Evolutionary conservation across 805 yeast species (phyloP), one percentile per base, ranked within the genome.

Genomic region (Naumovozyma baii): DNA sequence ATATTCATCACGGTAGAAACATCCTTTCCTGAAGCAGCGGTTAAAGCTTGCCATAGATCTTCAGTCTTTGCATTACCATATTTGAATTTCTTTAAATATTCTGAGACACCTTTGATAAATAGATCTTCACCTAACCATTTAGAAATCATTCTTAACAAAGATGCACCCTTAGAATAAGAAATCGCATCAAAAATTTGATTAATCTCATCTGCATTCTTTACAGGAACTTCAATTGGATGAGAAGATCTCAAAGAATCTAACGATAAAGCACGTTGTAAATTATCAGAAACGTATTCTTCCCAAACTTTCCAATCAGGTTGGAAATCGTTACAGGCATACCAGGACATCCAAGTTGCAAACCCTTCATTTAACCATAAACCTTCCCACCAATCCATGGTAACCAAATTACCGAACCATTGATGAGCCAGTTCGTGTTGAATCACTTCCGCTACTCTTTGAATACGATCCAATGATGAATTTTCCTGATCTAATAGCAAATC

Each of bases 351-450:
- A 39, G 94, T 83, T 36, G 94, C 94, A 51, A 83, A 84, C 34
- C 92, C 90, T 66, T 83, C 94, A 58, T 83, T 83, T 52, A 83
- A 72, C 90, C 92, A 83, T 54, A 83, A 72, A 48, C 85, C 90
- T 62, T 82, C 85, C 94, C 94, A 83, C 80, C 85, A 83, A 55
- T 83, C 88, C 94, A 83, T 83, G 39, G 94, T 83, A 44, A 83
- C 94, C 63, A 83, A 70, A 62, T 83, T 80, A 57, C 94, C 94
- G 54, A 83, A 83, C 94, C 94, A 83, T 67, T 83, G 94, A 62
- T 83, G 94, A 37, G 94, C 92, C 66, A 83, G 72, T 65, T 83
- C 94, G 66, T 83, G 94, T 66, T 80, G 84, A 34, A 83, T 87
- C 36, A 83, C 92, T 56, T 83, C 90, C 29, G 87, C 82, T 31